These are phyloP conservation scores for Pulveroboletus sp. DNA, from an alignment of 768 basidiomycete species.

Conservation along the genomic window DNA sequence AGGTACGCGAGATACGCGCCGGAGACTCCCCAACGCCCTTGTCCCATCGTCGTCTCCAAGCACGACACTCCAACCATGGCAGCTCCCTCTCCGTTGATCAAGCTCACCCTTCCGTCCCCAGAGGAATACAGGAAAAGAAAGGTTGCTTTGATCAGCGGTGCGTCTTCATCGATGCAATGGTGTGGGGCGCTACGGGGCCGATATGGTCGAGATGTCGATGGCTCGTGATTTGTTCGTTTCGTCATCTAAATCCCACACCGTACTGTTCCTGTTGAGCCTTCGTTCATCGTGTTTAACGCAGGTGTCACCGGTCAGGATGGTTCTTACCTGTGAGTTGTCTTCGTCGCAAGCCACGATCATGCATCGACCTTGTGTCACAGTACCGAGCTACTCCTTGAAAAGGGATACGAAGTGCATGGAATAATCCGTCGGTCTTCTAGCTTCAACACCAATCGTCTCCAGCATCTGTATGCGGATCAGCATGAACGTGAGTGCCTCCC, in stretches of 20 bases:
- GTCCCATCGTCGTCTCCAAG: not conserved
- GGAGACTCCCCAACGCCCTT: no score
- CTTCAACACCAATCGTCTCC: constrained; percentile 94
- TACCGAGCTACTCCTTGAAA: constrained; percentile 76
- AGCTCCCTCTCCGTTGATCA: constrained; percentile 35
- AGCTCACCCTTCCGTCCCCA: constrained; percentile 57
- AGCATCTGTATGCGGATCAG: constrained; percentile 89
- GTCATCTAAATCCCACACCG: not conserved
- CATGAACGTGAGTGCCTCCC: constrained; percentile 67
- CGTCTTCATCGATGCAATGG: constrained; percentile 16
- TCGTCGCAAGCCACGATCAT: not conserved
- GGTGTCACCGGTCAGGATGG: constrained; percentile 97
- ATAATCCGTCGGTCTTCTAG: constrained; percentile 97
- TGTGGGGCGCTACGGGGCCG: not conserved
- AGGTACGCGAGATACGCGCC: no score
- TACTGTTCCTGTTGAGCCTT: not conserved
- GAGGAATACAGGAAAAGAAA: constrained; percentile 88
- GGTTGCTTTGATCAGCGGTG: constrained; percentile 90
- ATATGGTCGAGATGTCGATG: no score
- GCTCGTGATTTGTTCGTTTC: not conserved
- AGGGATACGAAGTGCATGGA: constrained; percentile 91
- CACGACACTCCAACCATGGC: constrained; percentile 14
- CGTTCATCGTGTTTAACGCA: constrained; percentile 29
- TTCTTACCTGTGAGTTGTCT: constrained; percentile 76
- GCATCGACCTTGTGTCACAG: constrained; percentile 34